Base-by-base conservation (phyloP, 108 stramenopile genomes). In the Fistulifera pelliculosa region DNA sequence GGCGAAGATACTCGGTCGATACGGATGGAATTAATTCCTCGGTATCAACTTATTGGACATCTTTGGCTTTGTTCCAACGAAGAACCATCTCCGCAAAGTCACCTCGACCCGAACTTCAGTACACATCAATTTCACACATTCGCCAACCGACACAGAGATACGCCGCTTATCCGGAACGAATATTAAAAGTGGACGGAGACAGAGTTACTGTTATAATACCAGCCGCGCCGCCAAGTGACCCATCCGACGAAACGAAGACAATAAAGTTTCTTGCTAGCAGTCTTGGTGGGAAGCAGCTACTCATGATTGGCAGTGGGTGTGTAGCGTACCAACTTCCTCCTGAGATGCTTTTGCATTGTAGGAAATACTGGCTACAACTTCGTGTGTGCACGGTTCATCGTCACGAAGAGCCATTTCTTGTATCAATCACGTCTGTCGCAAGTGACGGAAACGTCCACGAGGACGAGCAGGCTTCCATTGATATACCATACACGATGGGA, bases 401-500 rank as follows among this genome's bases (percentile, higher is more conserved):
- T 1, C 47, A 62, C 6, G 64, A 73, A 62, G 27, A 15, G 22
- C 47, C 59, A 0, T 41, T 61, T 18, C 18, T 48, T 7, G 26
- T 73, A 12, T 27, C 41, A 19, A 26, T 62, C 1, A 61, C 58
- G 8, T 56, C 64, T 15, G 54, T 49, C 0, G 60, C 18, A 1
- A 8, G 21, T 27, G 22, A 49, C 51, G 51, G 42, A 42, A 17
- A 35, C 45, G 5, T 43, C 52, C 1, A 53, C 2, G 17, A 44
- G 7, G 39, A 57, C n/a, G 6, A 35, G 31, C 31, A 35, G 31
- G 31, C 31, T 8, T 35, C 31, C 8, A 45, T 60, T 21, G 17
- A 45, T 11, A 39, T 74, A 54, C 77, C 77, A 26, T 79, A 74
- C 55, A 79, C 77, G 8, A 49, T 58, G 19, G 77, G 73, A 12